These are phyloP conservation scores for Solanum commersonii DNA, from an alignment of 257 asterid species.

Conservation along the genomic window DNA sequence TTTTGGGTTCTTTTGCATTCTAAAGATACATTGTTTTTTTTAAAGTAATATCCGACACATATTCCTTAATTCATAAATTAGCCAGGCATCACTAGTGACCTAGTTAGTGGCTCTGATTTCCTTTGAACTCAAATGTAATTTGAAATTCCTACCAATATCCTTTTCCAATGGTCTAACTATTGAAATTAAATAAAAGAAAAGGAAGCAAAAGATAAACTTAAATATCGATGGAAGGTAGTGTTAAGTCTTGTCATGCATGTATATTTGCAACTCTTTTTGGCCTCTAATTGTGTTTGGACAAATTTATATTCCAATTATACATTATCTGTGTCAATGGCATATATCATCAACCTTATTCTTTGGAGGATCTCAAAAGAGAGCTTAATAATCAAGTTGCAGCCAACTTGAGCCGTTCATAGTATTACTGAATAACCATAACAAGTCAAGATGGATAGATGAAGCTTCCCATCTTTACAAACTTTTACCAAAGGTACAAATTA, in stretches of 20 bases:
- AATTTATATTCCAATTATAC: background rate
- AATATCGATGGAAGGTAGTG: no score
- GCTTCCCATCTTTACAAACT: no score
- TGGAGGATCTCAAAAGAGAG: background rate
- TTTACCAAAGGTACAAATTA: no score
- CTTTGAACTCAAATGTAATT: background rate
- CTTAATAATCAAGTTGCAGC: no score
- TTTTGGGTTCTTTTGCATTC: background rate
- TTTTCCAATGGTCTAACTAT: background rate
- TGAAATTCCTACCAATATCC: background rate
- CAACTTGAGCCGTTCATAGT: no score
- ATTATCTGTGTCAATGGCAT: no score
- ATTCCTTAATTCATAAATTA: background rate
- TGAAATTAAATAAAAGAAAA: background rate
- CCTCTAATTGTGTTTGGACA: background rate
- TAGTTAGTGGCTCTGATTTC: background rate
- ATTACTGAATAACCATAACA: no score
- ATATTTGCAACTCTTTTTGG: background rate
- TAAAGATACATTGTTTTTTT: no score
- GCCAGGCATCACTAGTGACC: background rate
- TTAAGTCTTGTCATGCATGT: no score
- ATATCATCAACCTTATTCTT: background rate
- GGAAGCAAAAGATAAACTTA: background rate
- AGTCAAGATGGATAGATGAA: no score
- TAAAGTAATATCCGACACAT: no score